Conservation (phyloP, 768 basidiomycete species). For the Rhizopogon vulgaris region DNA sequence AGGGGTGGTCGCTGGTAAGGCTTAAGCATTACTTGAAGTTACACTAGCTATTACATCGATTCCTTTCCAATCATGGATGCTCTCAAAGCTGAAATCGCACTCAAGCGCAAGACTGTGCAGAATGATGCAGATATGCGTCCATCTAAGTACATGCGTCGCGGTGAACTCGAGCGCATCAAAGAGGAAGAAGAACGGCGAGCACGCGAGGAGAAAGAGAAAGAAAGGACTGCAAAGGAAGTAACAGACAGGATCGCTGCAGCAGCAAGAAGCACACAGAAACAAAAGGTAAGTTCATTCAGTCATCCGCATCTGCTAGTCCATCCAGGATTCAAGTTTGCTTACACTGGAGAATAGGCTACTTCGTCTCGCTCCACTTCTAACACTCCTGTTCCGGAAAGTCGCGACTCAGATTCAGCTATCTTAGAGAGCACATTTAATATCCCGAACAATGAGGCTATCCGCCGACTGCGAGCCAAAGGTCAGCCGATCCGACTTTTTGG, state of each 20-base stretch:
- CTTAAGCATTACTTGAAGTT: too few species aligned
- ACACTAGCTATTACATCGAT: too few species aligned
- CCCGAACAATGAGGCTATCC: constrained; percentile 87
- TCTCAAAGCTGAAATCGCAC: constrained; percentile 82
- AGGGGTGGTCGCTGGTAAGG: too few species aligned
- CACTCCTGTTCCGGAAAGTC: constrained; percentile 27
- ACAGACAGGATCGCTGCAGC: constrained; percentile 11
- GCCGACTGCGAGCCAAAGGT: constrained; percentile 82
- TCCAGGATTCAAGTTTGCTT: constrained; percentile 16
- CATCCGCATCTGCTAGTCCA: constrained; percentile 2
- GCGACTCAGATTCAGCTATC: constrained; percentile 34
- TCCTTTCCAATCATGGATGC: constrained; percentile 60
- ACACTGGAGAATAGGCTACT: constrained; percentile 45
- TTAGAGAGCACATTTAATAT: constrained; percentile 65
- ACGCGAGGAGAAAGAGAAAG: constrained; percentile 18
- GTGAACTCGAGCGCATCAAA: constrained; percentile 76
- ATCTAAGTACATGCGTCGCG: constrained; percentile 85
- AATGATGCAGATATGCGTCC: constrained; percentile 43
- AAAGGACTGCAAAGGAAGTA: constrained; percentile 29
- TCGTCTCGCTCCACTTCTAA: constrained; percentile 35
- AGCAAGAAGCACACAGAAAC: constrained; percentile 19
- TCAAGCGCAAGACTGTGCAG: constrained; percentile 75
- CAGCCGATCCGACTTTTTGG: constrained; percentile 95
- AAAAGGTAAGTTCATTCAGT: constrained; percentile 38
- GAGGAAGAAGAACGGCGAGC: constrained; percentile 37